Base-by-base conservation (phyloP, 192 early-diverging fungal genomes). In the Chytriomyces confervae region DNA sequence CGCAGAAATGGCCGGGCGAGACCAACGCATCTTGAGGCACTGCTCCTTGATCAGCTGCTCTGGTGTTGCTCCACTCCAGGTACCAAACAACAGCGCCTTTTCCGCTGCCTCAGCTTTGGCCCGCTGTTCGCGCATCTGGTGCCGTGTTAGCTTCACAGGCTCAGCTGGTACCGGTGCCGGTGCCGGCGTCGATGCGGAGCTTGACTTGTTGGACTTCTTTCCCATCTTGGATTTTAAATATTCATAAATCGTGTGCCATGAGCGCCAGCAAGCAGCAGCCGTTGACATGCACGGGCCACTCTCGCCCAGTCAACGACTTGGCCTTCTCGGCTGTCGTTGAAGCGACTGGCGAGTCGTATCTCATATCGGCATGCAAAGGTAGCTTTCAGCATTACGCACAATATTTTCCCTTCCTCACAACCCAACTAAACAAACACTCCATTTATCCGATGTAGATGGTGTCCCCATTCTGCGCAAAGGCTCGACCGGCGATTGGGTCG, bases 311-410 rank as follows among this genome's bases (percentile, higher is more conserved):
- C 18, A 94, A 95, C 16, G 93, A 96, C 83, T 87, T 96, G 60
- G 88, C 86, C 63, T 96, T 96, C 75, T 95, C 94, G 6, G 82
- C 87, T 51, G 86, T 92, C 70, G 90, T 88, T 50, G 36, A 36
- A 36, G 75, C 76, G 49, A 79, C 87, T 10, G 92, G 92, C 76
- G 93, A 91, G 76, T 96, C 92, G 79, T 89, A 91, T 81, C 86
- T 96, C 62, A 94, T 96, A 66, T 92, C 90, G 69, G 94, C 95
- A 29, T 96, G 95, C 88, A 96, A 96, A 90, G 91, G 90, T 92
- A 61, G 36, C 11, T n/a, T n/a, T 60, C 16, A n/a, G 5, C 57
- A 60, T 36, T 9, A 44, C 11, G 8, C 53, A 46, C 48, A 46
- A 8, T 44, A 50, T 10, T 43, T 66, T 11, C 71, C 44, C 13